Conservation (phyloP, 441 rosid species). For the Hypseocharis bilobata region DNA sequence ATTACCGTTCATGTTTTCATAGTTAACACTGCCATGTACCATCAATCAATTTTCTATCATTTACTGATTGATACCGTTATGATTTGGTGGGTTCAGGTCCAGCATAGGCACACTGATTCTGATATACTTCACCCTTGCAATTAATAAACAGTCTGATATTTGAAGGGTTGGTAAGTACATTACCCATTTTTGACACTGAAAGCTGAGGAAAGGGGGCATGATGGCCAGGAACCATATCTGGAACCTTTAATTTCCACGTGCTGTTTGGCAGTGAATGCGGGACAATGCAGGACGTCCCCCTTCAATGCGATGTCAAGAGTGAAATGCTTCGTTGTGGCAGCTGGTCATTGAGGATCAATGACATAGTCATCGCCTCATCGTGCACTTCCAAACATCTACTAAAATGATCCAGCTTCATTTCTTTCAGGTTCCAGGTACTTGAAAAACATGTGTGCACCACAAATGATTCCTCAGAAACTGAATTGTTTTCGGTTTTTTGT, state of each 20-base stretch:
- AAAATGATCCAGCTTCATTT: neutral
- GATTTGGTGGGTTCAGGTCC: neutral
- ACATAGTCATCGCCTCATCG: neutral
- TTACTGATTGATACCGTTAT: neutral
- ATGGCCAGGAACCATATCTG: no score
- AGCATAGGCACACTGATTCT: neutral
- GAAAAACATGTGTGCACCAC: neutral
- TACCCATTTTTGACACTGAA: neutral
- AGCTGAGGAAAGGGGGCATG: neutral
- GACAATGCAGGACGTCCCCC: neutral
- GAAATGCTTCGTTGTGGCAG: neutral
- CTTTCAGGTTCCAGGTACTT: neutral
- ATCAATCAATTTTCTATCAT: neutral
- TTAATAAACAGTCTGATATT: neutral
- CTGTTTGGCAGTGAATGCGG: neutral
- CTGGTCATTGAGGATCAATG: neutral
- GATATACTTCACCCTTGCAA: slow-evolving; percentile 1
- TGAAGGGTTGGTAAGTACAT: neutral
- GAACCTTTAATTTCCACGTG: neutral
- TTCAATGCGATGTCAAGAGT: neutral
- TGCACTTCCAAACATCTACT: neutral
- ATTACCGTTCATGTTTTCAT: no score
- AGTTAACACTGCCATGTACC: neutral
- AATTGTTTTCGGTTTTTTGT: neutral
- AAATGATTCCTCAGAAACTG: neutral